These are phyloP conservation scores for Eimeria necatrix DNA, from an alignment of 169 alveolate genomes.

Conservation along the genomic window DNA sequence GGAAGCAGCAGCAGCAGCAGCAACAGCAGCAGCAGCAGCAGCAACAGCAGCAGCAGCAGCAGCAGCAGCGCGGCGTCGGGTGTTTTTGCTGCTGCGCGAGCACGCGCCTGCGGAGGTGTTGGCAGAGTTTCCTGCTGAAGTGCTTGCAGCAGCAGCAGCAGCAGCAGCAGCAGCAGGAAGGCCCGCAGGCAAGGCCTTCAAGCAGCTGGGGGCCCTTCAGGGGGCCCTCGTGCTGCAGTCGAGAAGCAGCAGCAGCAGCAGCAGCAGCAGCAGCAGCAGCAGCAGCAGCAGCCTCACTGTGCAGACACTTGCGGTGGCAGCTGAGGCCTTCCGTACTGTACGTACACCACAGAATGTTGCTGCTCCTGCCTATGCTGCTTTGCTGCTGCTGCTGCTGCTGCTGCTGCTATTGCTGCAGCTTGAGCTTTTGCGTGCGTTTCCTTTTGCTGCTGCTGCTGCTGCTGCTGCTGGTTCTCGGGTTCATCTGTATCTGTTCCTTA, in stretches of 20 bases:
- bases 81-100: neutral
- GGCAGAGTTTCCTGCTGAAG: neutral
- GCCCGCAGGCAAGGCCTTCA: neutral
- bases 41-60: neutral
- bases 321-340: neutral
- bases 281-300: neutral
- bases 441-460: no score
- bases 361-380: no score
- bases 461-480: no score
- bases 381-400: no score
- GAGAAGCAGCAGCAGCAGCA: no score
- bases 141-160: neutral
- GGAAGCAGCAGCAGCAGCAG: neutral
- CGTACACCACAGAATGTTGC: no score
- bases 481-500: no score
- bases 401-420: no score
- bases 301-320: neutral
- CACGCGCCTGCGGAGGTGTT: neutral
- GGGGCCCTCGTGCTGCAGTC: neutral
- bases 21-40: neutral
- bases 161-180: neutral
- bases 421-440: no score
- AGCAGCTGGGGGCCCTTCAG: neutral
- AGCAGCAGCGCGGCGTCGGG: neutral
- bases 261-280: no score